These are phyloP conservation scores for Nicotiana rustica DNA, from an alignment of 305 asterid genomes.

Conservation along the genomic window DNA sequence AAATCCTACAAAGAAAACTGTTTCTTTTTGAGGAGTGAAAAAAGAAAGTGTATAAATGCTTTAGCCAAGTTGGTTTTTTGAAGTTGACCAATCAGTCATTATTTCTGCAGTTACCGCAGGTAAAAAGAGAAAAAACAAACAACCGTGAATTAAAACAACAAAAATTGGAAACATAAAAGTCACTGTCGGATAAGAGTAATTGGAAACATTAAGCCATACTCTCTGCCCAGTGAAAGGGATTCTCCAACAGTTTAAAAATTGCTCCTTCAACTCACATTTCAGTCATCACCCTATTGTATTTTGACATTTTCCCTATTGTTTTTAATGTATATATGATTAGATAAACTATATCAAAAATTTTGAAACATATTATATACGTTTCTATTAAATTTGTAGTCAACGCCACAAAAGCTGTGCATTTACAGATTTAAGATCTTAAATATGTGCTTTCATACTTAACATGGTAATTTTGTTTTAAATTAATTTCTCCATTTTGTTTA, in stretches of 20 bases:
- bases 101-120: background rate
- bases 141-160: background rate
- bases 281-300: background rate
- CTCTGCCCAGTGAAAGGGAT: background rate
- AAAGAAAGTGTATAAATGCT: background rate
- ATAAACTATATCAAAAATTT: too few relatives aligned
- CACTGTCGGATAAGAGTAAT: background rate
- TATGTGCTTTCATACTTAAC: background rate
- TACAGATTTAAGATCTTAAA: background rate
- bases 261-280: background rate
- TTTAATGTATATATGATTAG: background rate
- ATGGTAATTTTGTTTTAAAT: background rate
- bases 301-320: background rate
- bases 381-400: too few relatives aligned
- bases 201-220: too few relatives aligned
- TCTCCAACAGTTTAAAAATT: background rate
- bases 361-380: too few relatives aligned
- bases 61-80: background rate
- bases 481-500: background rate
- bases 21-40: background rate
- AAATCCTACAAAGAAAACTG: background rate
- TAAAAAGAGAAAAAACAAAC: background rate
- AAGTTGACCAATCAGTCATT: slow-evolving; percentile 10
- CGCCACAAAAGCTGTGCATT: too few relatives aligned
- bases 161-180: background rate